phyloP scores from a whole-genome alignment of 179 eudicot species.

The Pouteria campechiana region DNA sequence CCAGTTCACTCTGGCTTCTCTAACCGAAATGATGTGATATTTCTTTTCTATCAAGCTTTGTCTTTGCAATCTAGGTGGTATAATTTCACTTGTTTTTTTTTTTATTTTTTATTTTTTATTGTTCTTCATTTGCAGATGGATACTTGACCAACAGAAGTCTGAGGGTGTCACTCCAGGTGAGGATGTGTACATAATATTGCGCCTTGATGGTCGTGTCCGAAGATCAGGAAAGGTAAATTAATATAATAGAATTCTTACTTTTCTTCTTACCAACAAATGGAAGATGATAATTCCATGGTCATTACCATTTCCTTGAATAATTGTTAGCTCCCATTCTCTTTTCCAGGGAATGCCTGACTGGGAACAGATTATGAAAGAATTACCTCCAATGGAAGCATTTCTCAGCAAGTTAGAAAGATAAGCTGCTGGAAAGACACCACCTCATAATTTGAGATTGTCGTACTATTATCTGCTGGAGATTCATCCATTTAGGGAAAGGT shows the following conservation, averaged over 20 bases:
- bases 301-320: background rate
- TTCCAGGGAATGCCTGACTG: slow-evolving; percentile 97
- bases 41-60: no score
- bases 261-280: background rate
- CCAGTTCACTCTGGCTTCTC: no score
- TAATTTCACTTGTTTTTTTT: background rate
- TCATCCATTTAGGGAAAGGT: no score
- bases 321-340: background rate
- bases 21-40: no score
- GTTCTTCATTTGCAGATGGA: slow-evolving; percentile 57
- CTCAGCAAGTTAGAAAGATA: slow-evolving; percentile 90
- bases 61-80: no score
- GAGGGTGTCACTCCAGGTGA: slow-evolving; percentile 93
- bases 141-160: slow-evolving; percentile 78
- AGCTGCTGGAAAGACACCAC: no score
- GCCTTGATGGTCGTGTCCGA: slow-evolving; percentile 92
- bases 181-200: slow-evolving; percentile 85
- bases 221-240: slow-evolving; percentile 83
- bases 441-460: no score
- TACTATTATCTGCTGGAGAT: no score
- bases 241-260: background rate
- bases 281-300: background rate
- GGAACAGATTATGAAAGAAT: slow-evolving; percentile 66
- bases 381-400: slow-evolving; percentile 74
- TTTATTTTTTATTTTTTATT: background rate